A percentile compares a stretch with the other conserved stretches of the same genome.
These are phyloP conservation scores for Lyophyllum shimeji DNA, from an alignment of 768 basidiomycete genomes.

Conservation along the genomic window DNA sequence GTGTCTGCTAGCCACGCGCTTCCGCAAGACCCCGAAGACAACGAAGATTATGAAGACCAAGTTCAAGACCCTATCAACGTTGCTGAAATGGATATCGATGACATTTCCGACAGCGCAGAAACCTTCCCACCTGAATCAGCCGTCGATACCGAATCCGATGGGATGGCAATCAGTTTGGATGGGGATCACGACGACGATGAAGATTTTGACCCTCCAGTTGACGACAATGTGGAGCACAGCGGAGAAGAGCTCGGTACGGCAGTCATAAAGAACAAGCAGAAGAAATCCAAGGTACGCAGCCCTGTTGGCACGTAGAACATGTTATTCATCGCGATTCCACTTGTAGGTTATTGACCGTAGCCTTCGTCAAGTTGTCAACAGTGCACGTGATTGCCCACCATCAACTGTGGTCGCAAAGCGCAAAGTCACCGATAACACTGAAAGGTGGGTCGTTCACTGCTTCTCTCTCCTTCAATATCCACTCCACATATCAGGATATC, in stretches of 20 bases:
- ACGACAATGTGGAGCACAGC: too few species aligned
- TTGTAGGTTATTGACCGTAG: background rate
- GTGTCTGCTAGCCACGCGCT: background rate
- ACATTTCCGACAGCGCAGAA: background rate
- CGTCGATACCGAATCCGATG: conserved; percentile 1
- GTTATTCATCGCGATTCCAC: background rate
- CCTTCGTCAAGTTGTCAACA: background rate
- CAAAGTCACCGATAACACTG: too few species aligned
- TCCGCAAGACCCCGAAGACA: background rate
- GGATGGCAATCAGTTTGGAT: background rate
- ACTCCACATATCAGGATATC: too few species aligned
- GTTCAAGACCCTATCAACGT: too few species aligned
- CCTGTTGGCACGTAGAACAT: too few species aligned
- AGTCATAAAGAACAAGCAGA: too few species aligned
- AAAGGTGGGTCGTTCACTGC: too few species aligned
- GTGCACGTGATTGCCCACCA: background rate
- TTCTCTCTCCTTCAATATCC: too few species aligned
- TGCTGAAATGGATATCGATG: background rate
- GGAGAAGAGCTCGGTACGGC: too few species aligned
- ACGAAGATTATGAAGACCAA: background rate
- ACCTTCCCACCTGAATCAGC: background rate
- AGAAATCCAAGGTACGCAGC: too few species aligned
- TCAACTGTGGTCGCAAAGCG: too few species aligned
- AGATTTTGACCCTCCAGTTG: background rate
- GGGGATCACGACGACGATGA: background rate